These are phyloP conservation scores for Barnettozyma sp. DNA, from an alignment of 805 yeast genomes.

Conservation along the genomic window DNA sequence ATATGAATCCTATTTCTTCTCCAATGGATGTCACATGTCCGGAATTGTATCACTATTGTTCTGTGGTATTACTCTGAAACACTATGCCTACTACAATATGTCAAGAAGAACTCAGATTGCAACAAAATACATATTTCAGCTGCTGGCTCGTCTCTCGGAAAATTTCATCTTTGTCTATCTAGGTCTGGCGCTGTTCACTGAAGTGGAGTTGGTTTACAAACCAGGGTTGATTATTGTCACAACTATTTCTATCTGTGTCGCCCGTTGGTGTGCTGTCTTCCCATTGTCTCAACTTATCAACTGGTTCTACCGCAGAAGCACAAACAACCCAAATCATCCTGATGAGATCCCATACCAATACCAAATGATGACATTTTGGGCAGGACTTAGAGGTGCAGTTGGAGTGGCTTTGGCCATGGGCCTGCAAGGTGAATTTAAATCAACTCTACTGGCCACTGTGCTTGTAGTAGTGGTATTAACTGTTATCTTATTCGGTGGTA, in stretches of 20 bases:
- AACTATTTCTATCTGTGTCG: constrained; percentile 82
- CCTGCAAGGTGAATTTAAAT: constrained; percentile 86
- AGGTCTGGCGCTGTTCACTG: constrained; percentile 92
- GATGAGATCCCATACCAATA: constrained; percentile 93
- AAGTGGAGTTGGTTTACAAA: constrained; percentile 90
- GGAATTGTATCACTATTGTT: constrained; percentile 92
- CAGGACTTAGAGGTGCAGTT: constrained; percentile 97
- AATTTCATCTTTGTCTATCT: constrained; percentile 93
- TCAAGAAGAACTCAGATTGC: constrained; percentile 95
- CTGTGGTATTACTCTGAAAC: constrained; percentile 95
- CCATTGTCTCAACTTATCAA: constrained; percentile 83
- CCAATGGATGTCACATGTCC: constrained; percentile 99
- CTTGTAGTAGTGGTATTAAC: constrained; percentile 94
- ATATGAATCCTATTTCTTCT: constrained; percentile 92
- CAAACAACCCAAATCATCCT: constrained; percentile 44
- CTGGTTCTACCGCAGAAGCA: constrained; percentile 61
- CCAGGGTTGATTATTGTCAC: constrained; percentile 90
- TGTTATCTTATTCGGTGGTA: constrained; percentile 94
- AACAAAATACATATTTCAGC: constrained; percentile 88
- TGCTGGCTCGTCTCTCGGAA: constrained; percentile 90
- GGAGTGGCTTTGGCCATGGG: constrained; percentile 99
- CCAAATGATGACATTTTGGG: constrained; percentile 99
- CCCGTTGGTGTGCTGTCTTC: constrained; percentile 96
- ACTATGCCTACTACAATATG: constrained; percentile 96
- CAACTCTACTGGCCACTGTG: constrained; percentile 86